A percentile compares a stretch with the other conserved stretches of the same genome.
Conservation (phyloP, 164 flowering plant species). For the Magnolia changhungtana region DNA sequence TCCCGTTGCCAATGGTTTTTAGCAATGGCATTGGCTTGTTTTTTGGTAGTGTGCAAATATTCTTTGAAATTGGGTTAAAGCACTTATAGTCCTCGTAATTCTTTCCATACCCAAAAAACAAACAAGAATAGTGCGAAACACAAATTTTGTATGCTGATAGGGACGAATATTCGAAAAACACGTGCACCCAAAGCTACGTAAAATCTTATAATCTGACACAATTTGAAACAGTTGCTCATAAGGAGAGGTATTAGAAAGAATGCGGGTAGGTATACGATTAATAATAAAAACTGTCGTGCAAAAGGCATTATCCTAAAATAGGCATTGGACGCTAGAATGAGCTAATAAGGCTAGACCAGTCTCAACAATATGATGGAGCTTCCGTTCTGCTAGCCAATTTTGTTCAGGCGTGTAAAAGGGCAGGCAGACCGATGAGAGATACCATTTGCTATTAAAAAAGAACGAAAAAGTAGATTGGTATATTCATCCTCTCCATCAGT, state of each 20-base stretch:
- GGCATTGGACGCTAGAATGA: neutral
- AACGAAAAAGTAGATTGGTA: neutral
- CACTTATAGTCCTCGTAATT: neutral
- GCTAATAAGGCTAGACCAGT: neutral
- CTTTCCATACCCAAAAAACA: neutral
- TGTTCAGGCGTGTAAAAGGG: neutral
- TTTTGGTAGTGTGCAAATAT: neutral
- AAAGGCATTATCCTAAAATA: neutral
- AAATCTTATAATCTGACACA: neutral
- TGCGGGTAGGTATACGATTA: neutral
- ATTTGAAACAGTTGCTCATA: neutral
- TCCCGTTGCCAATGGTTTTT: no score
- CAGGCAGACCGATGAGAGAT: neutral
- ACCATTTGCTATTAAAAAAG: neutral
- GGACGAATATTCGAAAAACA: neutral
- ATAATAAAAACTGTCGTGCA: neutral
- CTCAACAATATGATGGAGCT: neutral
- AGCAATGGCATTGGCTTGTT: no score
- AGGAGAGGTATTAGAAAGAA: neutral
- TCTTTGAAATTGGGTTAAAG: neutral
- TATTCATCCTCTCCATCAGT: neutral
- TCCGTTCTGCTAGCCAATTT: neutral
- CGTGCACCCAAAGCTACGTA: neutral
- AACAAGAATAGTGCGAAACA: neutral
- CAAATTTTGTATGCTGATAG: neutral